phyloP scores from a whole-genome alignment of 176 grass and related monocot species.

The Guadua angustifolia region DNA sequence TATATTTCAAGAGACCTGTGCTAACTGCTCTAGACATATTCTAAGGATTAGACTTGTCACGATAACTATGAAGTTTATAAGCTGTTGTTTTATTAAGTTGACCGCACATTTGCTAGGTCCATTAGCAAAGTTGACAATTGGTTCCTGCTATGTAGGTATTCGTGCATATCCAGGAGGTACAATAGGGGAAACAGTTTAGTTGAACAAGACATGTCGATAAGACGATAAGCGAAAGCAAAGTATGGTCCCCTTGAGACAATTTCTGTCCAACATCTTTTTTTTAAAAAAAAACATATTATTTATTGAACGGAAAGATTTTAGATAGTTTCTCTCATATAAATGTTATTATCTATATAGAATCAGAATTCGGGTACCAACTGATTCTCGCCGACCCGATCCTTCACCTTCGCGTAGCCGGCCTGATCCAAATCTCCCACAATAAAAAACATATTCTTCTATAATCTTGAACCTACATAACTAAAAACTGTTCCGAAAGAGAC shows the following conservation, averaged over 20 bases:
- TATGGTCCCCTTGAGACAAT: not conserved
- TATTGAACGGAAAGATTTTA: too few species aligned
- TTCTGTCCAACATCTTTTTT: too few species aligned
- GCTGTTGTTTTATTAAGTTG: conserved; percentile 13
- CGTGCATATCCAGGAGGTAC: conserved; percentile 16
- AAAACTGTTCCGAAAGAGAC: too few species aligned
- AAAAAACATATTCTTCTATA: too few species aligned
- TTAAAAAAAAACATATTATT: too few species aligned
- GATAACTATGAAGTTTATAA: conserved; percentile 8
- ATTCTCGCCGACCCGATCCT: too few species aligned
- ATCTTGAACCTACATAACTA: too few species aligned
- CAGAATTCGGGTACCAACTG: too few species aligned
- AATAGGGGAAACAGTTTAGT: not conserved
- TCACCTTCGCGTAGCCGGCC: too few species aligned
- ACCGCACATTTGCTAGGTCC: not conserved
- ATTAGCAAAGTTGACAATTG: not conserved
- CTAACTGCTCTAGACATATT: not conserved
- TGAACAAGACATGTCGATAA: conserved; percentile 6
- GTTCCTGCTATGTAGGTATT: not conserved
- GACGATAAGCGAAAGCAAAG: conserved; percentile 1
- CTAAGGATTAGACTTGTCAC: not conserved
- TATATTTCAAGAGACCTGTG: not conserved
- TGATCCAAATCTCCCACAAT: too few species aligned
- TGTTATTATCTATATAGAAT: too few species aligned
- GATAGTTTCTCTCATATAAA: too few species aligned